A percentile compares a stretch with the other conserved stretches of the same genome.
phyloP scores from a whole-genome alignment of 257 asterid genomes.

The Nicotiana sylvestris region DNA sequence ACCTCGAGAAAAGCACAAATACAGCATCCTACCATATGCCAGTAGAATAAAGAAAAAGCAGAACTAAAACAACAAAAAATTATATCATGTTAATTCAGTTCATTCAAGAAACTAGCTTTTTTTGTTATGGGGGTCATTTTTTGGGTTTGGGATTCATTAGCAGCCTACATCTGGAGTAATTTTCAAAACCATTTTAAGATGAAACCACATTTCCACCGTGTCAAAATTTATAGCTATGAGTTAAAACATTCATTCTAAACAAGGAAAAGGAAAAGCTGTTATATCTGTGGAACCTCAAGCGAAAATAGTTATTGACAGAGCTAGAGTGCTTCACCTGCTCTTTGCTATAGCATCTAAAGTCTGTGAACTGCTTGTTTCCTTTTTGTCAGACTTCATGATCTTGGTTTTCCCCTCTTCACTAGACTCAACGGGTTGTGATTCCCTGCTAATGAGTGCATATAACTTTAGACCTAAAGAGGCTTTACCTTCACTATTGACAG shows the following conservation, averaged over 20 bases:
- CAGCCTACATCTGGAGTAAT: not conserved
- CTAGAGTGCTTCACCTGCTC: conserved; percentile 47
- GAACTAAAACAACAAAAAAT: not conserved
- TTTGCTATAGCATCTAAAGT: conserved; percentile 50
- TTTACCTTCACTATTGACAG: conserved; percentile 23
- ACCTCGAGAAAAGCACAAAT: not conserved
- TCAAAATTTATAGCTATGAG: not conserved
- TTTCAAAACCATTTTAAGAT: not conserved
- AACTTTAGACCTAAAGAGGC: conserved; percentile 39
- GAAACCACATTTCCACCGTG: not conserved
- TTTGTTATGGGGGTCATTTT: not conserved
- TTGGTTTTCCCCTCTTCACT: conserved; percentile 26
- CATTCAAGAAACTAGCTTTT: not conserved
- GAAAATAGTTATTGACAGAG: not conserved
- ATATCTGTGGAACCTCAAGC: not conserved
- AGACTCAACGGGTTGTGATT: conserved; percentile 29
- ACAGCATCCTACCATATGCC: not conserved
- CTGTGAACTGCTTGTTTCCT: conserved; percentile 23
- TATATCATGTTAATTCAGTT: not conserved
- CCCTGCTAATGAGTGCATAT: conserved; percentile 24
- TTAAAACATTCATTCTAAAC: not conserved
- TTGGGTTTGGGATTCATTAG: not conserved
- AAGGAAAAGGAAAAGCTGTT: not conserved
- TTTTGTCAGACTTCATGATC: conserved; percentile 30
- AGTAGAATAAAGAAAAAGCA: not conserved